Evolutionary conservation across 2,329 filamentous ascomycete genomes (phyloP).

Genomic region (Cordyceps militaris): DNA sequence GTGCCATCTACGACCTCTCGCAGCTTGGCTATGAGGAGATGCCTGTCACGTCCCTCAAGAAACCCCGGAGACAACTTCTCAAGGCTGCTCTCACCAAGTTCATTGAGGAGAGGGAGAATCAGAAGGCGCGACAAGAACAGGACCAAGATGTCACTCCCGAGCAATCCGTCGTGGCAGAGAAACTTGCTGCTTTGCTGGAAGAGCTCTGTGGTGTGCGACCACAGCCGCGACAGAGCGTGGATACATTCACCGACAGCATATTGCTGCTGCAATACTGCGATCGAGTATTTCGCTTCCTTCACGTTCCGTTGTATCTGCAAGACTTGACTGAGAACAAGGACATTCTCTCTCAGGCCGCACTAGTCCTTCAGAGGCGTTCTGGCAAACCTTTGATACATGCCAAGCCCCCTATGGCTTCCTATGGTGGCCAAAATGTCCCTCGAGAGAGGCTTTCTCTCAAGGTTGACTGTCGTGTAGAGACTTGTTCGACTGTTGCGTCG

Average conservation of each 20-base stretch:
- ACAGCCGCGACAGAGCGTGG: constrained; percentile 19
- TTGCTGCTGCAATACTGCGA: constrained; percentile 32
- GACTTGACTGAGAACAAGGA: constrained; percentile 22
- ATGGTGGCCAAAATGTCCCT: neutral
- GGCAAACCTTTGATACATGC: neutral
- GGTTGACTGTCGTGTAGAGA: neutral
- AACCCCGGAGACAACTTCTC: constrained; percentile 36
- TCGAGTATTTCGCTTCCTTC: constrained; percentile 20
- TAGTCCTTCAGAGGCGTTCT: neutral
- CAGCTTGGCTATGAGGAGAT: constrained; percentile 33
- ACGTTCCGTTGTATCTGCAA: constrained; percentile 28
- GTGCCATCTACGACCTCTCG: constrained; percentile 32
- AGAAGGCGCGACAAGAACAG: neutral
- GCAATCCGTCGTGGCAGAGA: constrained; percentile 16
- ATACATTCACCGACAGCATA: constrained; percentile 30
- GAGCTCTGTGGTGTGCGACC: constrained; percentile 24
- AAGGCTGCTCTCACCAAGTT: constrained; percentile 16
- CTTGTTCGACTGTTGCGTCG: neutral
- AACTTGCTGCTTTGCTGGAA: constrained; percentile 22
- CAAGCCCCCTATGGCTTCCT: no score
- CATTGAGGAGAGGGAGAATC: neutral
- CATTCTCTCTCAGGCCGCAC: neutral
- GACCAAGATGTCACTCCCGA: neutral
- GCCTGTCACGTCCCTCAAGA: constrained; percentile 37
- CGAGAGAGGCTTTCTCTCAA: neutral